Percentiles rank a stretch among this genome's conserved stretches.
phyloP scores from a whole-genome alignment of 2,329 filamentous ascomycete genomes.

The Incumbomyces lentus region DNA sequence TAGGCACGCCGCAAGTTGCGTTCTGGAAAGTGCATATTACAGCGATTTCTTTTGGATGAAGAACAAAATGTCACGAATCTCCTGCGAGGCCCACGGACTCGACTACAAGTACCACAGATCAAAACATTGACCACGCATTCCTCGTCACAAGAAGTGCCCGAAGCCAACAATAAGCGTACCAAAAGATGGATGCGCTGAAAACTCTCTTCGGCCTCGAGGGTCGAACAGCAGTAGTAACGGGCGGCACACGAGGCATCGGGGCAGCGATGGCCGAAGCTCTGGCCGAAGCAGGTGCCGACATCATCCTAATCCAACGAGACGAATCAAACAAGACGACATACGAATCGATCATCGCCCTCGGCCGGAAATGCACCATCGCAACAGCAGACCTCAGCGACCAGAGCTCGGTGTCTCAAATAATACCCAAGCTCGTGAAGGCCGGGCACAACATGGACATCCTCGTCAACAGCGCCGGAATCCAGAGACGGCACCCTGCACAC shows the following conservation, averaged over 20 bases:
- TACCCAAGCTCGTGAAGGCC: constrained; percentile 29
- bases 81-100: background rate
- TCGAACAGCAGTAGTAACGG: constrained; percentile 36
- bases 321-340: constrained; percentile 36
- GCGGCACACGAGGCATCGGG: constrained; percentile 39
- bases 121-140: too few species aligned
- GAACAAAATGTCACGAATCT: background rate
- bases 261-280: constrained; percentile 37
- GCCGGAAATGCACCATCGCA: constrained; percentile 33
- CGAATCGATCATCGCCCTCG: constrained; percentile 28
- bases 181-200: background rate
- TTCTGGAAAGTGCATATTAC: background rate
- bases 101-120: too few species aligned
- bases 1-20: constrained; percentile 5
- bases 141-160: too few species aligned
- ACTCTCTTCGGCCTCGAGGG: constrained; percentile 24
- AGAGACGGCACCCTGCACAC: constrained; percentile 64
- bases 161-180: too few species aligned
- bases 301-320: constrained; percentile 41
- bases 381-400: constrained; percentile 35
- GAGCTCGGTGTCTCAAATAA: constrained; percentile 30
- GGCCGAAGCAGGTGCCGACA: constrained; percentile 38
- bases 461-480: constrained; percentile 79
- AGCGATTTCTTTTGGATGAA: background rate
- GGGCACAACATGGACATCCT: constrained; percentile 61